phyloP scores from a whole-genome alignment of 352 stramenopile species.

The Phytophthora pisi region DNA sequence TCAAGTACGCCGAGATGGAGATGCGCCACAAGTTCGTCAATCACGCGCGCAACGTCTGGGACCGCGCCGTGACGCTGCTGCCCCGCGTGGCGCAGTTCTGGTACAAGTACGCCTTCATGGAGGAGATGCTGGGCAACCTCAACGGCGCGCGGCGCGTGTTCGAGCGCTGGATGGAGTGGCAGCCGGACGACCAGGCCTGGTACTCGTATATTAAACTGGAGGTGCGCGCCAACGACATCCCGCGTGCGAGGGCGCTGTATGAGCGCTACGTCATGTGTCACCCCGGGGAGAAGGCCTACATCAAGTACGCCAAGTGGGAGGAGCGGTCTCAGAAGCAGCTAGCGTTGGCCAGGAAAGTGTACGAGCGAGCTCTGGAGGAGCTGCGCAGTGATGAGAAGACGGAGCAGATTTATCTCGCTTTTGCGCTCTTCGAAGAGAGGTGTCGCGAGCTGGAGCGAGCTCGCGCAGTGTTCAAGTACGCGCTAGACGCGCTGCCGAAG shows the following conservation, averaged over 20 bases:
- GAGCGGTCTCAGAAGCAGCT: conserved; percentile 95
- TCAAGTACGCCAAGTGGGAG: conserved; percentile 99
- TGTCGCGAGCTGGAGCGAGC: conserved; percentile 93
- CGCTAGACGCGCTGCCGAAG: conserved; percentile 80
- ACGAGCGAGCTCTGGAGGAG: conserved; percentile 95
- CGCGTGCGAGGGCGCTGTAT: conserved; percentile 91
- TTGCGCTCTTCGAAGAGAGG: conserved; percentile 98
- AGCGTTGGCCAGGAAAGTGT: conserved; percentile 92
- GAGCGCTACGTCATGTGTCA: conserved; percentile 95
- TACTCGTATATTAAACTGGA: conserved; percentile 99
- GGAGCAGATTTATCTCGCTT: conserved; percentile 92
- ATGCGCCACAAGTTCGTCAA: conserved; percentile 99
- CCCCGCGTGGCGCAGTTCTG: conserved; percentile 98
- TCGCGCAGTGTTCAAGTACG: conserved; percentile 89
- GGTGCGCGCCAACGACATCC: conserved; percentile 88
- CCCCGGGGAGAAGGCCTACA: conserved; percentile 90
- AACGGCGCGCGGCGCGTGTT: conserved; percentile 95
- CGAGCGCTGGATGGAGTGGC: conserved; percentile 97
- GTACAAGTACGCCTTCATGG: conserved; percentile 99
- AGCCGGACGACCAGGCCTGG: conserved; percentile 98
- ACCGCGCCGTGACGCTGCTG: conserved; percentile 94
- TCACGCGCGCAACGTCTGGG: conserved; percentile 96
- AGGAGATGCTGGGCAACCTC: conserved; percentile 98
- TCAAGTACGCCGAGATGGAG: conserved; percentile 99
- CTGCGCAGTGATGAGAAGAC: conserved; percentile 79